Evolutionary conservation across 495 filamentous ascomycete species (phyloP).

Genomic region (Aspergillus ellipticus): DNA sequence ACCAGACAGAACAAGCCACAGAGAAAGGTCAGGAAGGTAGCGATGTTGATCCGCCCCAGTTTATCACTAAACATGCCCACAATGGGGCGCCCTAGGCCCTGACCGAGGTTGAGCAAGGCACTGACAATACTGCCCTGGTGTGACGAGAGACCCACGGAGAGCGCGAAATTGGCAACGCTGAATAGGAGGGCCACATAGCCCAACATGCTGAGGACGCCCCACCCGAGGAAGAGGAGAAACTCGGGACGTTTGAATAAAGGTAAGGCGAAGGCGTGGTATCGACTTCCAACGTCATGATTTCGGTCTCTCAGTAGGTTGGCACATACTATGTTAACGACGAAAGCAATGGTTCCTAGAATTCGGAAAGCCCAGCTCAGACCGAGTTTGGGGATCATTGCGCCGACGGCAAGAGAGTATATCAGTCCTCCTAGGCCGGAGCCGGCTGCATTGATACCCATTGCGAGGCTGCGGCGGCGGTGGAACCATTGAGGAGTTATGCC

Average conservation of each 20-base stretch:
- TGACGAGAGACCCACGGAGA: constrained; percentile 60
- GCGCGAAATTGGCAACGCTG: constrained; percentile 70
- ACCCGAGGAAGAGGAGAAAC: constrained; percentile 62
- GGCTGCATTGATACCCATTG: constrained; percentile 67
- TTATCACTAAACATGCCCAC: constrained; percentile 72
- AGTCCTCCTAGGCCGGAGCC: constrained; percentile 77
- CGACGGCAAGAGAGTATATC: constrained; percentile 49
- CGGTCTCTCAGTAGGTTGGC: constrained; percentile 64
- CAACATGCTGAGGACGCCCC: constrained; percentile 68
- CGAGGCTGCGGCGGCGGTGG: constrained; percentile 60
- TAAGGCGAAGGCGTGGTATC: constrained; percentile 60
- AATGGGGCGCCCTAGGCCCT: constrained; percentile 64
- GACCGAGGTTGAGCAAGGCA: constrained; percentile 69
- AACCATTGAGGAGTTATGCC: constrained; percentile 81
- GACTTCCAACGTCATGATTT: constrained; percentile 63
- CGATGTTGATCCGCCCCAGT: constrained; percentile 71
- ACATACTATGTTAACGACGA: constrained; percentile 59
- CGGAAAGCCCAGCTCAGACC: constrained; percentile 71
- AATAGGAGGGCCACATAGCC: constrained; percentile 76
- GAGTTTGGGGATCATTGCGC: constrained; percentile 55
- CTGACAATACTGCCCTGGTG: constrained; percentile 66
- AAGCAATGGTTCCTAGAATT: constrained; percentile 64
- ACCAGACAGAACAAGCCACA: constrained; percentile 64
- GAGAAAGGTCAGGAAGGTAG: constrained; percentile 59
- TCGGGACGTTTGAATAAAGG: constrained; percentile 56